Conservation (phyloP, 2,329 filamentous ascomycete species). For the Didymella sp. region DNA sequence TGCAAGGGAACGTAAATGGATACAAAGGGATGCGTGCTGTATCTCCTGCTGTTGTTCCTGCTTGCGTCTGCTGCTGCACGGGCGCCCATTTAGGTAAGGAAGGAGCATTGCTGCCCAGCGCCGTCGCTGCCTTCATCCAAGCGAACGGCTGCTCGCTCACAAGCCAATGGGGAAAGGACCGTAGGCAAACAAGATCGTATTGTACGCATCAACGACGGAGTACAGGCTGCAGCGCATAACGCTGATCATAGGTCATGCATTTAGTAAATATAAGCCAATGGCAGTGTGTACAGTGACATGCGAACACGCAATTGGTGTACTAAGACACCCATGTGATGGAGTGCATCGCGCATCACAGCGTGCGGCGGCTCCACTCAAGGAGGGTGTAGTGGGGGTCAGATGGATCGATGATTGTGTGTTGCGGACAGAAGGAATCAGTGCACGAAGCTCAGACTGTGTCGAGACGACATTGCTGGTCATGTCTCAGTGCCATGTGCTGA, state of each 20-base stretch:
- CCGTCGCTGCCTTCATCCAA: neutral
- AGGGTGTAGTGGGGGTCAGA: slow-evolving; percentile 13
- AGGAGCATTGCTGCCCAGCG: slow-evolving; percentile 2
- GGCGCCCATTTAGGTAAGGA: neutral
- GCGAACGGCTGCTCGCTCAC: neutral
- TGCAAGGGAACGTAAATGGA: slow-evolving; percentile 10
- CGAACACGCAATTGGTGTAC: slow-evolving; percentile 8
- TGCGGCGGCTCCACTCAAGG: slow-evolving; percentile 4
- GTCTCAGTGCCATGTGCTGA: slow-evolving; percentile 13
- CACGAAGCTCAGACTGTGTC: slow-evolving; percentile 1
- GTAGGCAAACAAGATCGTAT: neutral
- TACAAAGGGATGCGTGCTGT: slow-evolving; percentile 3
- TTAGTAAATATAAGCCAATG: slow-evolving; percentile 4
- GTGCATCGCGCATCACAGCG: slow-evolving; percentile 16
- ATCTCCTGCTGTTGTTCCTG: neutral
- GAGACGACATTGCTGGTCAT: slow-evolving; percentile 7
- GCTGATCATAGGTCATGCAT: slow-evolving; percentile 4
- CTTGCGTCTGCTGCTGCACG: neutral
- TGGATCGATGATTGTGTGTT: neutral
- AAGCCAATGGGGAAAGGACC: neutral
- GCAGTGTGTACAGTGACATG: neutral
- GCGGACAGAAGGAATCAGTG: slow-evolving; percentile 1
- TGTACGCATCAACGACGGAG: neutral
- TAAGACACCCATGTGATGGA: slow-evolving; percentile 11
- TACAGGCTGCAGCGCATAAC: slow-evolving; percentile 8